phyloP scores from a whole-genome alignment of 495 filamentous ascomycete genomes.

The Penicillium pulvis region DNA sequence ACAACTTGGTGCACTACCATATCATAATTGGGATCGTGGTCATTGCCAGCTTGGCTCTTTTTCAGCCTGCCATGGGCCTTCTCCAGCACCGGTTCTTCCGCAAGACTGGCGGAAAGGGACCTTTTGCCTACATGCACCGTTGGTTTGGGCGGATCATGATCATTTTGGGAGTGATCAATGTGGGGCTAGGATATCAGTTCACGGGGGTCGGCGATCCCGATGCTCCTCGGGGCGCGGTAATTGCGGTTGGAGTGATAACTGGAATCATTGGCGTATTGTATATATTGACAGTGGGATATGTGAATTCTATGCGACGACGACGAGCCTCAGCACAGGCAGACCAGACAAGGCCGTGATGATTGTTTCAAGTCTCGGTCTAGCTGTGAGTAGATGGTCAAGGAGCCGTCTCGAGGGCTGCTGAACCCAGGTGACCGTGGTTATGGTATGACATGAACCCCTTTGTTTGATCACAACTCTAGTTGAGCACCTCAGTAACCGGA shows the following conservation, averaged over 20 bases:
- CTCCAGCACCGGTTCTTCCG: constrained; percentile 62
- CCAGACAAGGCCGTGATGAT: neutral
- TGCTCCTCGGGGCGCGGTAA: constrained; percentile 43
- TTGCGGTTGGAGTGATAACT: constrained; percentile 62
- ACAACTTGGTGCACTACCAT: constrained; percentile 33
- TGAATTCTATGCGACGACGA: neutral
- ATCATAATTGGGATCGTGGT: constrained; percentile 60
- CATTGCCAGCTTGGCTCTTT: constrained; percentile 55
- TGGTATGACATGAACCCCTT: too few relatives aligned
- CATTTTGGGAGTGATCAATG: constrained; percentile 67
- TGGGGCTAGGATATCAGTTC: constrained; percentile 66
- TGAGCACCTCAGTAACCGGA: too few relatives aligned
- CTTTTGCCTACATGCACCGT: constrained; percentile 62
- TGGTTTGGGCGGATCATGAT: constrained; percentile 71
- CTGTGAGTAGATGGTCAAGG: too few relatives aligned
- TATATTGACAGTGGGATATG: constrained; percentile 22
- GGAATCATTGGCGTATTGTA: constrained; percentile 55
- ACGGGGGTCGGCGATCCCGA: constrained; percentile 14
- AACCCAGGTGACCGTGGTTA: too few relatives aligned
- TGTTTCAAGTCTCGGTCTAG: too few relatives aligned
- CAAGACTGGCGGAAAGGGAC: constrained; percentile 51
- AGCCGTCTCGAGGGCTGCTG: too few relatives aligned
- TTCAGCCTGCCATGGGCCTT: constrained; percentile 67
- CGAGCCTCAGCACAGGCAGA: neutral
- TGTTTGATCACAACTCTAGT: too few relatives aligned